Percentiles rank a stretch among this genome's conserved stretches.
These are phyloP conservation scores for Purpureocillium takamizusanense DNA, from an alignment of 2,329 filamentous ascomycete genomes.

Conservation along the genomic window DNA sequence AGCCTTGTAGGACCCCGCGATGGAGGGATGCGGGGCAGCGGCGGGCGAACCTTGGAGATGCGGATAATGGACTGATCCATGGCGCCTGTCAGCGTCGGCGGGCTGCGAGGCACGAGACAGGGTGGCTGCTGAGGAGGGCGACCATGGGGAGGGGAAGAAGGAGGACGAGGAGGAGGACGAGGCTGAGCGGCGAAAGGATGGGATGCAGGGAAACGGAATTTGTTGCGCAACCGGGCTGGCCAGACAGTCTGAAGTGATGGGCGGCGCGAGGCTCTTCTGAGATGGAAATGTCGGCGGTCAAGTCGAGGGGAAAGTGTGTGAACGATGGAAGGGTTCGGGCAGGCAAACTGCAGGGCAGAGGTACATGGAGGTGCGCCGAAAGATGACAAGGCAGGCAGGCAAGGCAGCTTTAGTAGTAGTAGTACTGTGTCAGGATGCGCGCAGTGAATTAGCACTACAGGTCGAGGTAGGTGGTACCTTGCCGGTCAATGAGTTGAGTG, in stretches of 20 bases:
- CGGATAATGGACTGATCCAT: conserved; percentile 78
- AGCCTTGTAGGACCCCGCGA: conserved; percentile 13
- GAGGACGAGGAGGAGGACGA: not conserved
- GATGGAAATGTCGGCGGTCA: too few relatives aligned
- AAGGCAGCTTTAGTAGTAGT: too few relatives aligned
- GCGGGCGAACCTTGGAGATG: conserved; percentile 62
- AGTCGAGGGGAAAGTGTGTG: not conserved
- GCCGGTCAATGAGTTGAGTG: too few relatives aligned
- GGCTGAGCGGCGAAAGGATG: not conserved
- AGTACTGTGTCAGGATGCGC: too few relatives aligned
- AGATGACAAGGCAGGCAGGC: too few relatives aligned
- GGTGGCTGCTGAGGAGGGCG: not conserved
- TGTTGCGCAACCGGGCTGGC: not conserved
- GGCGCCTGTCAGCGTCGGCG: conserved; percentile 9
- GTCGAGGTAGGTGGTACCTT: too few relatives aligned
- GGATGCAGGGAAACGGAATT: not conserved
- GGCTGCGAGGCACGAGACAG: conserved; percentile 2
- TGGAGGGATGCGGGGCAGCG: conserved; percentile 11
- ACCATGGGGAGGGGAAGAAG: conserved; percentile 6
- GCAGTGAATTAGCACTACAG: too few relatives aligned
- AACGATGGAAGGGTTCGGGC: too few relatives aligned
- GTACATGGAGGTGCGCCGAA: too few relatives aligned
- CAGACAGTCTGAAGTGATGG: not conserved
- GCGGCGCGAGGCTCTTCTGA: too few relatives aligned
- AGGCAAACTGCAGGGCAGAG: too few relatives aligned